Percentiles rank a stretch among this genome's conserved stretches.
These are phyloP conservation scores for Odontarrhena argentea DNA, from an alignment of 345 rosid genomes.

Conservation along the genomic window DNA sequence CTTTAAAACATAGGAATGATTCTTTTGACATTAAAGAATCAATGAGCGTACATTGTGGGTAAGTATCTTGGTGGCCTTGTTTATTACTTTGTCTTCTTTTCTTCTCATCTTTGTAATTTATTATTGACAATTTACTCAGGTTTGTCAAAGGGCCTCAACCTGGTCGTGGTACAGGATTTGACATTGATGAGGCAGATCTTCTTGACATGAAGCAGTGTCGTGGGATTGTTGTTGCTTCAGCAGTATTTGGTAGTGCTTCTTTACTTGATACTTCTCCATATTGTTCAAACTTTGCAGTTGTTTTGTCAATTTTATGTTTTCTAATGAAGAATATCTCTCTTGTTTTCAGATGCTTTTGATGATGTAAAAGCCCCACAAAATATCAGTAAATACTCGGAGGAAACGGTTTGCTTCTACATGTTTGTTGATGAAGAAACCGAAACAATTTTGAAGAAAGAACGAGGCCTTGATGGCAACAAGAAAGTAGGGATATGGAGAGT, in stretches of 20 bases:
- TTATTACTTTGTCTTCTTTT: neutral
- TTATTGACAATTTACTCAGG: constrained; percentile 43
- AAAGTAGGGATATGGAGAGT: constrained; percentile 91
- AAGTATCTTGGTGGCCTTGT: constrained; percentile 39
- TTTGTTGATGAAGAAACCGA: constrained; percentile 97
- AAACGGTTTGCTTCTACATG: constrained; percentile 88
- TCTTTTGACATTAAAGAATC: constrained; percentile 81
- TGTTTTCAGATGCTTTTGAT: constrained; percentile 82
- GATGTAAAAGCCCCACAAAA: constrained; percentile 81
- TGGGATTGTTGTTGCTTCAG: constrained; percentile 93
- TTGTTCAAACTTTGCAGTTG: neutral
- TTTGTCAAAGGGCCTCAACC: constrained; percentile 89
- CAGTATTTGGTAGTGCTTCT: constrained; percentile 80
- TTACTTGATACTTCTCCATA: constrained; percentile 20
- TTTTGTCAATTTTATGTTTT: constrained; percentile 14
- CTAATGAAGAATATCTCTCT: constrained; percentile 34
- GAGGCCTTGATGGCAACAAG: constrained; percentile 56
- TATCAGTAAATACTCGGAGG: constrained; percentile 72
- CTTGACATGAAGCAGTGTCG: constrained; percentile 84
- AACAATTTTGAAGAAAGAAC: constrained; percentile 63
- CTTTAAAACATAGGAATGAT: constrained; percentile 74
- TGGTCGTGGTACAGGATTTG: constrained; percentile 81
- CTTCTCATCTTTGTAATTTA: neutral
- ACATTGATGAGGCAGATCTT: constrained; percentile 80
- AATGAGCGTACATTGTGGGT: constrained; percentile 95